phyloP scores from a whole-genome alignment of 2,329 filamentous ascomycete species.

The Blastomyces gilchristii region DNA sequence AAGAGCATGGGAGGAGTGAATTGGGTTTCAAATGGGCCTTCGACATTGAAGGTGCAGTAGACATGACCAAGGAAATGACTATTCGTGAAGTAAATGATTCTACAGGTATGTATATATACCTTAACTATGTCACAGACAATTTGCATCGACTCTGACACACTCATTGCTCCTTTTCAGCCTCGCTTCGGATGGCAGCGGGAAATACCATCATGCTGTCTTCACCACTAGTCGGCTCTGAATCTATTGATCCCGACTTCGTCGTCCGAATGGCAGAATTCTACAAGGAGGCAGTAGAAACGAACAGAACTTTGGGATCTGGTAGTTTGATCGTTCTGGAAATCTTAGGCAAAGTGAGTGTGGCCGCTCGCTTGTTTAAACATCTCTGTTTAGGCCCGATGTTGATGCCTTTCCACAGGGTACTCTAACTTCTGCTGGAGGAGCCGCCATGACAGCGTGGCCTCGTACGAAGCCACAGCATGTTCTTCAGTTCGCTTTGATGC shows the following conservation, averaged over 20 bases:
- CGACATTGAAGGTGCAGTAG: constrained; percentile 2
- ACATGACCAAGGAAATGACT: neutral
- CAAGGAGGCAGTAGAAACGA: neutral
- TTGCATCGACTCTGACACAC: neutral
- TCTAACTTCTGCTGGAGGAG: neutral
- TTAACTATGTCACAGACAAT: neutral
- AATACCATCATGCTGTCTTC: neutral
- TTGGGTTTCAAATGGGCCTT: constrained; percentile 8
- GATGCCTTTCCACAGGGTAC: neutral
- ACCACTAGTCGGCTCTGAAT: neutral
- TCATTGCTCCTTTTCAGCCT: neutral
- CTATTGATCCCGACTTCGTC: constrained; percentile 1
- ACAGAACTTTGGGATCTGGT: neutral
- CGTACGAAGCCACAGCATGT: constrained; percentile 2
- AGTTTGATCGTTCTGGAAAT: neutral
- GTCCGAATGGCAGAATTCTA: neutral
- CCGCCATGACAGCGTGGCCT: constrained; percentile 3
- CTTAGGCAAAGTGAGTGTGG: constrained; percentile 1
- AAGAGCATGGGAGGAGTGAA: constrained; percentile 4
- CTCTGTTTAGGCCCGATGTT: neutral
- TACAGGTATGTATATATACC: neutral
- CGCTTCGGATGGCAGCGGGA: neutral
- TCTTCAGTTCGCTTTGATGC: neutral
- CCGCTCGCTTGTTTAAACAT: neutral
- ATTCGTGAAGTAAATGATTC: neutral